Evolutionary conservation across 179 eudicot genomes (phyloP), one percentile per base, ranked within the genome.

Genomic region (Spergularia azorica): DNA sequence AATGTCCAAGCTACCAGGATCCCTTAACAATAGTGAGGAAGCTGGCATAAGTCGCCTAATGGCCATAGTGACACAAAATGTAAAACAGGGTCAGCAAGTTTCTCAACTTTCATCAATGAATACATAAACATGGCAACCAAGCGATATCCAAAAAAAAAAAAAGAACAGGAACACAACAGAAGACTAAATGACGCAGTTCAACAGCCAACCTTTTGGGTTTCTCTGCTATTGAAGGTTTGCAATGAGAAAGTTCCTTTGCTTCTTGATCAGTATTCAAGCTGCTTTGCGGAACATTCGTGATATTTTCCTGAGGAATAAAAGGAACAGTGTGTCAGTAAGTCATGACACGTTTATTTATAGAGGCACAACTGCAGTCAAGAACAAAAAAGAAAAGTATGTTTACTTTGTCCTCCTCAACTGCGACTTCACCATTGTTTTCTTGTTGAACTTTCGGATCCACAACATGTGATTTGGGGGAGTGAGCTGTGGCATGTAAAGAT

Each of bases 41-140:
- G 89, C 95, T 48, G 99, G 99, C 77, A 82, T 84, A 50, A 95
- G 94, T 84, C 94, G 90, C 90, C 99, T 95, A 88, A 81, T 46
- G 50, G 75, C 56, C 79, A 80, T 48, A 84, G 36, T 71, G 76
- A 50, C 64, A 59, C 14, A 67, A 51, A 52, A 70, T 43, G 76
- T 54, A 58, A 18, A 21, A 14, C 5, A 16, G 56, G 11, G 36
- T 26, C 55, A 71, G 62, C 36, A 21, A 56, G 62, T 59, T 39
- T 65, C 36, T 10, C 32, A 26, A 26, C 32, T 26, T 21, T 21
- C 52, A 54, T 11, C n/a, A 58, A 14, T n/a, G 43, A 12, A 18
- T 7, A 41, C 6, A 51, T 18, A 71, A 71, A 76, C 38, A 57
- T 15, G n/a, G 15, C 17, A 16, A 1, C 50, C 9, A 46, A 6